Base-by-base conservation (phyloP, 2,329 filamentous ascomycete genomes). In the Chlorencoelia australis region DNA sequence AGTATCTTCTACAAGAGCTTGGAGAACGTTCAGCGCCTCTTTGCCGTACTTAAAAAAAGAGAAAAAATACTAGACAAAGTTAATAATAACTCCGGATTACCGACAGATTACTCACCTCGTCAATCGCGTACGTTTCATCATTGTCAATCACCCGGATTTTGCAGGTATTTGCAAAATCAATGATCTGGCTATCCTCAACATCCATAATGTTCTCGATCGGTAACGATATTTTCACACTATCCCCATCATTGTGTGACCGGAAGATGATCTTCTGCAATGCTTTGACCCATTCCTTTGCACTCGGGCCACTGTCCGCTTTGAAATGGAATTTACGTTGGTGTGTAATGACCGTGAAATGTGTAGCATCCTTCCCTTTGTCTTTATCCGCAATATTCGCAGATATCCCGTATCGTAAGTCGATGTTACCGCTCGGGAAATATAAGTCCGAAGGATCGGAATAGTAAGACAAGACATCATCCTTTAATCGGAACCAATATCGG, bases 211-310 rank as follows among this genome's bases (percentile, higher is more conserved):
- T 94, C 41, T 79, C 73, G 34, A 94, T 82, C 1, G 88, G 89
- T 18, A 96, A 63, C 1, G 84, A 91, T 37, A 96, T 93, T 64
- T 96, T 96, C 58, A 98, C 85, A 54, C 88, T 94, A 55, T 95
- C 88, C 7, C 91, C 89, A 45, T 95, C 89, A 53, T 96, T 96
- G 61, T 93, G 88, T 8, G 87, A 89, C 33, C 88, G 74, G 55
- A 96, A 96, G 39, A 96, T 95, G 49, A 94, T 88, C 41, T 91
- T 83, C 55, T 95, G 89, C 17, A 98, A 66, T 35, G 83, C 78
- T 60, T 91, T 91, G 30, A 95, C 88, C 91, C 91, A 98, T 65
- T 96, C 91, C 58, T 86, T 91, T 8, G 91, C 91, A 55, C 84
- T 94, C 4, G 79, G 71, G 1, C 75, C 69, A 55, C 85, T 95